Evolutionary conservation across 2,329 filamentous ascomycete genomes (phyloP).

Genomic region (Clarireedia homoeocarpa): DNA sequence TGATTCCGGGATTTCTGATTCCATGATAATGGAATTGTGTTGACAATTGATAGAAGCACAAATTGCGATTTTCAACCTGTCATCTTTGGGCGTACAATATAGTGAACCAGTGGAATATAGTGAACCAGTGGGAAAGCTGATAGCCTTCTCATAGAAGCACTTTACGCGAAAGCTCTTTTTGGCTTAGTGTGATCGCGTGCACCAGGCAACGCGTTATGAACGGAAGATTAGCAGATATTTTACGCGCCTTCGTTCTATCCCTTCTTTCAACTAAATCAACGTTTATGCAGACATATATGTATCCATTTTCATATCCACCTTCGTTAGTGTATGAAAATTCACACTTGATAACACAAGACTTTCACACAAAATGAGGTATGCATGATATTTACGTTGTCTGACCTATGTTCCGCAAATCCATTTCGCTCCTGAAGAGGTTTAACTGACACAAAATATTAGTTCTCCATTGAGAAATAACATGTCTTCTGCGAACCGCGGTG

Average conservation of each 20-base stretch:
- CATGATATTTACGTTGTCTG: not conserved
- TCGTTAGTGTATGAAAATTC: too few relatives aligned
- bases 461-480: constrained; percentile 76
- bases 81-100: too few relatives aligned
- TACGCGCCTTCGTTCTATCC: not conserved
- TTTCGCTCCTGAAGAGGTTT: constrained; percentile 1
- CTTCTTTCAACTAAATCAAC: not conserved
- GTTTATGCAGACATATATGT: not conserved
- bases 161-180: constrained; percentile 15
- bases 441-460: constrained; percentile 40
- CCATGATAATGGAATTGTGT: constrained; percentile 25
- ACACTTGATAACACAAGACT: not conserved
- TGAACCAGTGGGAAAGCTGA: too few relatives aligned
- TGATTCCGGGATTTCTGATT: constrained; percentile 27
- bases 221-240: too few relatives aligned
- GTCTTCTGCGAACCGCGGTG: constrained; percentile 75
- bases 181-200: constrained; percentile 7
- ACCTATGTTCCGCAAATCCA: not conserved
- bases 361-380: constrained; percentile 23
- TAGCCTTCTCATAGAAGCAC: not conserved
- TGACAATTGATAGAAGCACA: not conserved
- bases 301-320: not conserved
- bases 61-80: too few relatives aligned
- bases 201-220: not conserved
- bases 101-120: too few relatives aligned